phyloP scores from a whole-genome alignment of 441 rosid species.

The Pelargonium cotyledonis region DNA sequence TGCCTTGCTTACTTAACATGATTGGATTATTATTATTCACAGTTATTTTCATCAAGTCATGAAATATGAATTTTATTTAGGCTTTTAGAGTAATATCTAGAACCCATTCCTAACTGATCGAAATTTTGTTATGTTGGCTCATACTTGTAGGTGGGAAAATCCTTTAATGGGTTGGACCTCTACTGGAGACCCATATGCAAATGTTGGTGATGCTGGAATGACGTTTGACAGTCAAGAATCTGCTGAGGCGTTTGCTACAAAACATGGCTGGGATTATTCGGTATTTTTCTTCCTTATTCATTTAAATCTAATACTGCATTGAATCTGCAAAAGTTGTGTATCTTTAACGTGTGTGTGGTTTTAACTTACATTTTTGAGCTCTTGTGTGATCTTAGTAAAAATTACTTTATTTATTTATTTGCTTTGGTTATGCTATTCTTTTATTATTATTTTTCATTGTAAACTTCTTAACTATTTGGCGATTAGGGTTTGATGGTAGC shows the following conservation, averaged over 20 bases:
- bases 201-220: slow-evolving; percentile 80
- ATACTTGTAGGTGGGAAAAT: slow-evolving; percentile 71
- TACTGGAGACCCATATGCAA: slow-evolving; percentile 88
- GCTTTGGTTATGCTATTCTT: neutral
- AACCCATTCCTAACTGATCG: neutral
- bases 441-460: neutral
- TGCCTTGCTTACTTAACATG: no score
- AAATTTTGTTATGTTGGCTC: slow-evolving; percentile 8
- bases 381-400: neutral
- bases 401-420: no score
- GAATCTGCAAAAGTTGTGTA: neutral
- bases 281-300: slow-evolving; percentile 28
- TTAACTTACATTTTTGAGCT: slow-evolving; percentile 1
- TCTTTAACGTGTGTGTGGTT: neutral
- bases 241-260: slow-evolving; percentile 76
- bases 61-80: slow-evolving; percentile 6
- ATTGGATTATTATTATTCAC: no score
- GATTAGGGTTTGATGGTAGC: neutral
- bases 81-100: neutral
- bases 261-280: slow-evolving; percentile 81
- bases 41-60: neutral
- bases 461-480: neutral
- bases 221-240: slow-evolving; percentile 64
- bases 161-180: slow-evolving; percentile 98
- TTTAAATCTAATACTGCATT: neutral